phyloP scores from a whole-genome alignment of 1,284 basidiomycete species.

The Sphaerobolus stellatus region DNA sequence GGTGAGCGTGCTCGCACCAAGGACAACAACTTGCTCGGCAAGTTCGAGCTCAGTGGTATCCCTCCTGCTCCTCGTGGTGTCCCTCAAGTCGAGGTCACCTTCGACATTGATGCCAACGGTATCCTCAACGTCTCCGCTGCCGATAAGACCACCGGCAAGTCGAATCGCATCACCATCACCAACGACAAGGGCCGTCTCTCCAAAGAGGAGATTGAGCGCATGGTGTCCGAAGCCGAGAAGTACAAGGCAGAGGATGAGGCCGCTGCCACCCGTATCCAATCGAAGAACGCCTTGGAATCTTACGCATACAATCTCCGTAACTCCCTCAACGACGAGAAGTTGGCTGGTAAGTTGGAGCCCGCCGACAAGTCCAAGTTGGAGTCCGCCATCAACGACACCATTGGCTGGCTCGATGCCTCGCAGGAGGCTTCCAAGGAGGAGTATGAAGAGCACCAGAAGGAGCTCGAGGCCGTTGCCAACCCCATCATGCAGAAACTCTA shows the following conservation, averaged over 20 bases:
- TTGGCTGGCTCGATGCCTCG: slow-evolving; percentile 86
- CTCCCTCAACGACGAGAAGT: slow-evolving; percentile 82
- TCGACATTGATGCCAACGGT: slow-evolving; percentile 98
- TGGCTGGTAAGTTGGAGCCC: slow-evolving; percentile 84
- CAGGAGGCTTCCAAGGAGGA: slow-evolving; percentile 95
- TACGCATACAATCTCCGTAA: slow-evolving; percentile 97
- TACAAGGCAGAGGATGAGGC: slow-evolving; percentile 89
- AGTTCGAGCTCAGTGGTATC: slow-evolving; percentile 98
- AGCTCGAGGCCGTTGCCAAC: slow-evolving; percentile 88
- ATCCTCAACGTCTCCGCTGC: slow-evolving; percentile 95
- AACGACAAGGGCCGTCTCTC: slow-evolving; percentile 98
- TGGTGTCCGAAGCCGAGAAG: slow-evolving; percentile 92
- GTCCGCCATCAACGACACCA: slow-evolving; percentile 80
- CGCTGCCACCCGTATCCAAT: slow-evolving; percentile 76
- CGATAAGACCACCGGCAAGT: slow-evolving; percentile 98
- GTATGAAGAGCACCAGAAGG: slow-evolving; percentile 95
- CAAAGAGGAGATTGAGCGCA: slow-evolving; percentile 98
- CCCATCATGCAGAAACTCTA: slow-evolving; percentile 96
- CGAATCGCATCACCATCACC: slow-evolving; percentile 94
- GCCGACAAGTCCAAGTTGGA: slow-evolving; percentile 89
- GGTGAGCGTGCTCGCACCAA: slow-evolving; percentile 99
- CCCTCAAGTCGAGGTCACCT: slow-evolving; percentile 97
- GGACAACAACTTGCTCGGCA: slow-evolving; percentile 99
- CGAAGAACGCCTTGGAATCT: slow-evolving; percentile 91
- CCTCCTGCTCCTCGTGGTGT: slow-evolving; percentile 98